Evolutionary conservation across 495 filamentous ascomycete species (phyloP).

Genomic region (Lasiosphaeriaceae sp.): DNA sequence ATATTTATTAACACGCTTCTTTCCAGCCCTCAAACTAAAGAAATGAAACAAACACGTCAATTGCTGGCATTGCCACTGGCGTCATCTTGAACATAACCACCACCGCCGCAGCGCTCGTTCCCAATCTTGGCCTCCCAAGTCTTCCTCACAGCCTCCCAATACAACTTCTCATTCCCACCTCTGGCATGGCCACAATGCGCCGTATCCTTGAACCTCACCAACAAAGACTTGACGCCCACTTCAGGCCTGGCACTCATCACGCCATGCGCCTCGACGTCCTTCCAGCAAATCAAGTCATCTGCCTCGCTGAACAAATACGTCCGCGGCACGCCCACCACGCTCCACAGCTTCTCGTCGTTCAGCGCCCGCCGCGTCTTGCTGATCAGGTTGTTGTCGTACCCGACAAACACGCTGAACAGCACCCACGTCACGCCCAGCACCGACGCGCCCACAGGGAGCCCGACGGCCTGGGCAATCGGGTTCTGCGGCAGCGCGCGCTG

Average conservation of each 20-base stretch:
- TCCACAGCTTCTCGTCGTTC: slow-evolving; percentile 24
- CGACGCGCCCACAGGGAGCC: slow-evolving; percentile 12
- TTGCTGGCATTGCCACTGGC: too few relatives aligned
- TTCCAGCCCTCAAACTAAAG: too few relatives aligned
- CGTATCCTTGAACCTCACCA: slow-evolving; percentile 29
- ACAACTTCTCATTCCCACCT: slow-evolving; percentile 18
- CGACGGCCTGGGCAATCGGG: slow-evolving; percentile 15
- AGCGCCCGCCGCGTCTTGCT: slow-evolving; percentile 23
- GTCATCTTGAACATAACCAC: too few relatives aligned
- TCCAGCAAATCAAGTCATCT: slow-evolving; percentile 31
- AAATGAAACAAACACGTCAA: too few relatives aligned
- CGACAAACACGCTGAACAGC: slow-evolving; percentile 14
- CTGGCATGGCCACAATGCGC: slow-evolving; percentile 33
- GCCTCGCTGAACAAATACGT: slow-evolving; percentile 35
- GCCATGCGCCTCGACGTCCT: slow-evolving; percentile 32
- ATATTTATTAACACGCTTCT: too few relatives aligned
- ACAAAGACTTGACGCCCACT: slow-evolving; percentile 15
- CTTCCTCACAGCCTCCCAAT: slow-evolving; percentile 22
- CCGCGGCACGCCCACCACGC: slow-evolving; percentile 5
- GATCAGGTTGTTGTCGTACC: slow-evolving; percentile 24
- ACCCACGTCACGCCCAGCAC: slow-evolving; percentile 21
- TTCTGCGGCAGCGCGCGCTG: slow-evolving; percentile 17
- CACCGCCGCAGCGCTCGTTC: too few relatives aligned
- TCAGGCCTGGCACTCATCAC: slow-evolving; percentile 4
- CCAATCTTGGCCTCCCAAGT: slow-evolving; percentile 16